Base-by-base conservation (phyloP, 108 stramenopile genomes). In the Schizochytrium sp. region DNA sequence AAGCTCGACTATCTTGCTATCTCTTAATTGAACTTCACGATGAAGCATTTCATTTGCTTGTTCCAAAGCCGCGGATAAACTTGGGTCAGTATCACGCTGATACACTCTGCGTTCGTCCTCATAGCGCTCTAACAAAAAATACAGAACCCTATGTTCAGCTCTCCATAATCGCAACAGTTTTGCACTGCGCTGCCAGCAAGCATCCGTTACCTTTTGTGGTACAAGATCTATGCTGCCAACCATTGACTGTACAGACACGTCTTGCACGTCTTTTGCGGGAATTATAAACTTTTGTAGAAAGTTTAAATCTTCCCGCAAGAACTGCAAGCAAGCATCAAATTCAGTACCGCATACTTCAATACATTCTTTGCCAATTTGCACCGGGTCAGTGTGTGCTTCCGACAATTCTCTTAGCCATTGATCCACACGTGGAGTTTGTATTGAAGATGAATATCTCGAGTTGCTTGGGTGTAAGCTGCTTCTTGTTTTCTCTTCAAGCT, bases 111-210 rank as follows among this genome's bases (percentile, higher is more conserved):
- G 64, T 38, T 69, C 64, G 44, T 69, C 64, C 42, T 44, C 15
- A 15, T 69, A 69, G 64, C 64, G 64, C 64, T 69, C 64, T 8
- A 69, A 44, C 12, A 69, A 44, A 69, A 69, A 38, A 3, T 69
- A 69, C 1, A 69, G 64, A 3, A 69, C 44, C 1, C 64, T 38
- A 44, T 69, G 64, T 44, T 69, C 64, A 44, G 64, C 28, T 44
- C 64, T 38, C 64, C 64, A 69, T 15, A 69, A 38, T 7, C 64
- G 64, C 64, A 69, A 69, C 64, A 69, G 64, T 44, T 69, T 69
- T 15, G 64, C 40, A 44, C 64, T 44, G 15, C 64, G 64, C 64
- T 69, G 12, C 42, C 40, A 44, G 64, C 64, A 69, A 7, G 64
- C 44, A 7, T 69, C 64, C 15, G 64, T 69, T 7, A 69, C 15